Conservation (phyloP, 1,284 basidiomycete genomes). For the Lentinula novae-zelandiae region DNA sequence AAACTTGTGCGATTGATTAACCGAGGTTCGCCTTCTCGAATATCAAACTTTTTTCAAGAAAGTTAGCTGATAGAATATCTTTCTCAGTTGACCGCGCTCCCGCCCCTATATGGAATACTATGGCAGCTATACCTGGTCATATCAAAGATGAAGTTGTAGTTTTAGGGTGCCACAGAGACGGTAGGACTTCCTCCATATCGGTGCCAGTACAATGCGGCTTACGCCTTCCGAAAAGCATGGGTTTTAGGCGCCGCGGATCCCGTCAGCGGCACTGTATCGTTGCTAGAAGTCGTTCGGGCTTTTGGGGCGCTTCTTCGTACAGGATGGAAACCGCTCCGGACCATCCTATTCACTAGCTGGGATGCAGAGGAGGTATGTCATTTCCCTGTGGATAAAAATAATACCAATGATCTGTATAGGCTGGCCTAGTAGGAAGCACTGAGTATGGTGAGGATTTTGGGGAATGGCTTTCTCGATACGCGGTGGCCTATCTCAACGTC, state of each 20-base stretch:
- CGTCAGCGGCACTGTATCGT: conserved; percentile 81
- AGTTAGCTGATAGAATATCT: background rate
- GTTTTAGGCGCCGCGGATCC: conserved; percentile 86
- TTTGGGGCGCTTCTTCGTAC: conserved; percentile 66
- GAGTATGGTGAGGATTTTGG: conserved; percentile 91
- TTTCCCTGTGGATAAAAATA: background rate
- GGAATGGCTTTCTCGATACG: conserved; percentile 72
- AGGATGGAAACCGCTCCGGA: conserved; percentile 90
- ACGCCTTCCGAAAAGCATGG: conserved; percentile 24
- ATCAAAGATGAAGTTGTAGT: conserved; percentile 30
- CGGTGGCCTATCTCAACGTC: conserved; percentile 87
- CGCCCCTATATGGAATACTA: conserved; percentile 84
- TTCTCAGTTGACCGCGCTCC: conserved; percentile 67
- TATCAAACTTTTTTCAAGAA: background rate
- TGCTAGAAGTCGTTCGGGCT: conserved; percentile 83
- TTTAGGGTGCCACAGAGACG: conserved; percentile 15
- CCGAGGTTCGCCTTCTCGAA: conserved; percentile 39
- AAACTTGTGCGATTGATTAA: conserved; percentile 57
- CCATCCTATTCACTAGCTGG: conserved; percentile 88
- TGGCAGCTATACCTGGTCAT: conserved; percentile 77
- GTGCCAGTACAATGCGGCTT: background rate
- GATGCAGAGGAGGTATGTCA: conserved; percentile 80
- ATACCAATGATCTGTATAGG: conserved; percentile 35
- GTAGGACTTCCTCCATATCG: background rate
- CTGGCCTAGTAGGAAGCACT: conserved; percentile 84